Conservation (phyloP, 1,284 basidiomycete genomes). For the Leccinum cinnamomeum region DNA sequence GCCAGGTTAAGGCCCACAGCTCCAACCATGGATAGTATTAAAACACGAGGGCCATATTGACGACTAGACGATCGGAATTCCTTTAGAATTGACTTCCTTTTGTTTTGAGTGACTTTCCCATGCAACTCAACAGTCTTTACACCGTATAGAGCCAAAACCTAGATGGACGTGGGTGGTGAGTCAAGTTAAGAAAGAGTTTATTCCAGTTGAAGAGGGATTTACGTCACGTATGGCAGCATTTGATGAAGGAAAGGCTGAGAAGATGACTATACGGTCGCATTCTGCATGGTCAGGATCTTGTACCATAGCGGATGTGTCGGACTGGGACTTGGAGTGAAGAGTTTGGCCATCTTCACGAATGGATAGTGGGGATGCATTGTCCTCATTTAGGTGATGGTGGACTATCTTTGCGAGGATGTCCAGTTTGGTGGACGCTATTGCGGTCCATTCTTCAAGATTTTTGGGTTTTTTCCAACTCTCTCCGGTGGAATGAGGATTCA, state of each 20-base stretch:
- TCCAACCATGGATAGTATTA: background rate
- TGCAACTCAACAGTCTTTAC: background rate
- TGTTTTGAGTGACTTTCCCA: background rate
- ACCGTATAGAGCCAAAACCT: background rate
- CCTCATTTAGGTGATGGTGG: background rate
- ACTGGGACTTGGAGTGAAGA: background rate
- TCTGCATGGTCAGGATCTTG: background rate
- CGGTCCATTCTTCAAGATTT: background rate
- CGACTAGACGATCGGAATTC: background rate
- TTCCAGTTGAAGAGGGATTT: background rate
- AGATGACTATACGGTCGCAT: background rate
- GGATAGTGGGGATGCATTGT: background rate
- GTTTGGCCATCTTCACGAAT: background rate
- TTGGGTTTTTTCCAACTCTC: background rate
- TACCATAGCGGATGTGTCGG: too few relatives aligned
- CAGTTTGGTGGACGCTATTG: background rate
- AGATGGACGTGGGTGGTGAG: background rate
- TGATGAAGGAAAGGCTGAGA: background rate
- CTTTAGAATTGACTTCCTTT: background rate
- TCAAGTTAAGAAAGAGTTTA: background rate
- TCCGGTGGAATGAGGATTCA: too few relatives aligned
- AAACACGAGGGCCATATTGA: background rate
- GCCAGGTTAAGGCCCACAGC: background rate
- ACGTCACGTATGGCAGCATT: background rate
- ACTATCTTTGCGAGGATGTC: background rate